Evolutionary conservation across 202 grass and related monocot genomes (phyloP), one percentile per base, ranked within the genome.

Genomic region (Zoysia matrella): DNA sequence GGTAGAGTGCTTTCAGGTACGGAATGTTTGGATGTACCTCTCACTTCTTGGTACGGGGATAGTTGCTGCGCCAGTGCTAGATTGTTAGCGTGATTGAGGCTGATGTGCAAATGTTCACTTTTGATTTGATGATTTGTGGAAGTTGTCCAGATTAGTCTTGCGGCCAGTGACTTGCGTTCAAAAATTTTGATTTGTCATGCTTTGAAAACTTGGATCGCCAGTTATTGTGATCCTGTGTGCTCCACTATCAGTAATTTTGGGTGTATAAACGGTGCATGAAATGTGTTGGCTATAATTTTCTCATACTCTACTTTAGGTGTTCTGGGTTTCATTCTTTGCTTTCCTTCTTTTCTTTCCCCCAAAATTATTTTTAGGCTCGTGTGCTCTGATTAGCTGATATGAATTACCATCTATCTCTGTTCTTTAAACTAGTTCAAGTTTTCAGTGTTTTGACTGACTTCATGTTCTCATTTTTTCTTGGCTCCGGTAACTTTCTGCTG

Each of bases 401-500:
- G 73, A 49, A 12, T 47, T 80, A n/a, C n/a, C 56, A 68, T 41
- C 9, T 81, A 9, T 36, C 9, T 72, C 52, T 72, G n/a, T 54
- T 77, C 36, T 52, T 36, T 14, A 49, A 81, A 71, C 73, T 81
- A n/a, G 43, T 66, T 58, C 44, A 51, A 53, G 13, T 53, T 6
- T 50, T 78, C 13, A 58, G 7, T 58, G 8, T n/a, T 3, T 8
- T 15, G 53, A 56, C 68, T 91, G 67, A 79, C 60, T 75, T n/a
- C 11, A 3, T 80, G 13, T 84, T 65, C 15, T 75, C 6, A 10
- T 70, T 43, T 74, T 8, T 91, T 0, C 51, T 63, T 85, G 75
- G 48, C 49, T 69, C 84, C 47, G n/a, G 5, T 3, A 62, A 66
- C 51, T 55, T 62, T 79, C 55, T 78, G 57, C 63, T 78, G 82